A percentile compares a stretch with the other conserved stretches of the same genome.
phyloP scores from a whole-genome alignment of 495 filamentous ascomycete genomes.

The Tuber borchii region DNA sequence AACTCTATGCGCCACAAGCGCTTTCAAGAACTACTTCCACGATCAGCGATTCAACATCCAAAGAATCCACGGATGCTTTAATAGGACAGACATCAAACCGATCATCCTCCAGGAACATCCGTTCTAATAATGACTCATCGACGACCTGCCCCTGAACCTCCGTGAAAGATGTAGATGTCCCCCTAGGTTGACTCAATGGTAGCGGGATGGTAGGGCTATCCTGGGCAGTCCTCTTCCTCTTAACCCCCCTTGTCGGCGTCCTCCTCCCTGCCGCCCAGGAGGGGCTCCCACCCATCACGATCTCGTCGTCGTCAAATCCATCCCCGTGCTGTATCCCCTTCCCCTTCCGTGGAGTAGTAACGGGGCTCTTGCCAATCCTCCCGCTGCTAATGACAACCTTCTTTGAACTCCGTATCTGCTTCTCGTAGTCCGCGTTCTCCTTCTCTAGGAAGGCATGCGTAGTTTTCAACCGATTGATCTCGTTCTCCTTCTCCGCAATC shows the following conservation, averaged over 20 bases:
- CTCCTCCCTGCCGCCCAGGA: constrained; percentile 45
- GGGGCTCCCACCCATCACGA: constrained; percentile 49
- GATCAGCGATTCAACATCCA: not conserved
- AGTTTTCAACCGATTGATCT: constrained; percentile 57
- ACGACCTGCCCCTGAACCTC: constrained; percentile 24
- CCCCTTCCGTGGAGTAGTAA: constrained; percentile 56
- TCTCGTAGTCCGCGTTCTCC: constrained; percentile 56
- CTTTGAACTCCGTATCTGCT: constrained; percentile 39
- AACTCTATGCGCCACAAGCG: constrained; percentile 54
- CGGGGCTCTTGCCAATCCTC: constrained; percentile 36
- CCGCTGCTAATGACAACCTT: constrained; percentile 18
- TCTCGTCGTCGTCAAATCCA: constrained; percentile 68
- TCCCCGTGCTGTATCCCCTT: constrained; percentile 56
- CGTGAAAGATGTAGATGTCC: constrained; percentile 9
- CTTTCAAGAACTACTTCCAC: constrained; percentile 50
- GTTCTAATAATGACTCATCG: constrained; percentile 40
- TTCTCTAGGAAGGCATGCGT: constrained; percentile 61
- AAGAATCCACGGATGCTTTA: not conserved
- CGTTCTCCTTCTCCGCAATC: constrained; percentile 52
- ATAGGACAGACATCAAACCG: constrained; percentile 38
- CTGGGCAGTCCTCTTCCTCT: constrained; percentile 57
- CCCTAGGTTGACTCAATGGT: constrained; percentile 48
- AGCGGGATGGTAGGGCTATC: constrained; percentile 52
- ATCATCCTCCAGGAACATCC: constrained; percentile 42
- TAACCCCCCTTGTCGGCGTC: constrained; percentile 55